Conservation (phyloP, 176 grass and related monocot genomes). For the Ensete glaucum region DNA sequence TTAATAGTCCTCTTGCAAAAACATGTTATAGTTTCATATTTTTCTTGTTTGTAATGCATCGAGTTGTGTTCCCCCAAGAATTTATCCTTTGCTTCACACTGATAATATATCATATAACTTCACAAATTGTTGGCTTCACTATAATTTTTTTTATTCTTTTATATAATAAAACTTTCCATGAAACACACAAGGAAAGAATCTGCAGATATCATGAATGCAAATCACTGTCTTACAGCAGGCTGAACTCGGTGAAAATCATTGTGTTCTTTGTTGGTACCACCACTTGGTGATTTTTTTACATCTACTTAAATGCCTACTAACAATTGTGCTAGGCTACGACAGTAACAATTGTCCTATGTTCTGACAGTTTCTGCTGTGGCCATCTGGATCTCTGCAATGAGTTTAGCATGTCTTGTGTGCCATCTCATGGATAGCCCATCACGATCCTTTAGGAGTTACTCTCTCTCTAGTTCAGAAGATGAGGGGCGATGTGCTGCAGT, state of each 20-base stretch:
- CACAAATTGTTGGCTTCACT: too few relatives aligned
- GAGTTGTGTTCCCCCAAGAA: too few relatives aligned
- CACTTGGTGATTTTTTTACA: not conserved
- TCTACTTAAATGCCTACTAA: not conserved
- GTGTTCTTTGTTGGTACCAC: not conserved
- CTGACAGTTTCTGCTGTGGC: not conserved
- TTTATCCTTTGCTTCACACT: too few relatives aligned
- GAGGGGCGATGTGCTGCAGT: slow-evolving; percentile 51
- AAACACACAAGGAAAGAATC: not conserved
- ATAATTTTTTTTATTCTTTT: not conserved
- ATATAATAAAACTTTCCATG: not conserved
- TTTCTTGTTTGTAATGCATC: too few relatives aligned
- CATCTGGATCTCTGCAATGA: slow-evolving; percentile 31
- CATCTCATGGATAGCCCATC: slow-evolving; percentile 72
- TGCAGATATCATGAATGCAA: not conserved
- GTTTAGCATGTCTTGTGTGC: slow-evolving; percentile 71
- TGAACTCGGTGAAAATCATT: not conserved
- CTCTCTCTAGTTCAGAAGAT: slow-evolving; percentile 68
- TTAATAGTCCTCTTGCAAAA: too few relatives aligned
- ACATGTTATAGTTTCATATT: too few relatives aligned
- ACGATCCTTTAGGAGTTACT: slow-evolving; percentile 80
- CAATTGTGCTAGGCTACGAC: slow-evolving; percentile 11
- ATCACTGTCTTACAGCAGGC: not conserved
- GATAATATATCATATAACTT: too few relatives aligned
- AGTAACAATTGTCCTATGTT: slow-evolving; percentile 14